phyloP scores from a whole-genome alignment of 1,284 basidiomycete genomes.

The Cryptococcus sp. region DNA sequence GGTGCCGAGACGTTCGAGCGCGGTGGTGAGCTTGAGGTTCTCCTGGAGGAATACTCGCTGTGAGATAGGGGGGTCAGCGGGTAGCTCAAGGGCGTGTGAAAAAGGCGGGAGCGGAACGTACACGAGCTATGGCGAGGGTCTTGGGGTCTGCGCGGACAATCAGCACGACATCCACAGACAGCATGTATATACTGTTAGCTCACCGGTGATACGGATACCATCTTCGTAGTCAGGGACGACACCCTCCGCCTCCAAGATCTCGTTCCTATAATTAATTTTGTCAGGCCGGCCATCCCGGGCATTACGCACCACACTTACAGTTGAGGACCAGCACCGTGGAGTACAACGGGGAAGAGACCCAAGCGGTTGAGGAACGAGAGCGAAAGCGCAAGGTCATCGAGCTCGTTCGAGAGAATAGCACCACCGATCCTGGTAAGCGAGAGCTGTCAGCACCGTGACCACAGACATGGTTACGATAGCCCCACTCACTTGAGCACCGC shows the following conservation, averaged over 20 bases:
- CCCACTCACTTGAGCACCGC: constrained; percentile 72
- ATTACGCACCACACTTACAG: constrained; percentile 49
- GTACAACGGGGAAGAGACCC: constrained; percentile 87
- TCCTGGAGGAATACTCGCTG: constrained; percentile 88
- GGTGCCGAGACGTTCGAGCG: constrained; percentile 86
- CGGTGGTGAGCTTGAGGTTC: constrained; percentile 85
- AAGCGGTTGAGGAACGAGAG: constrained; percentile 91
- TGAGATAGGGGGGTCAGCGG: neutral
- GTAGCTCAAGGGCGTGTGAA: neutral
- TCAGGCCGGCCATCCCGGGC: neutral
- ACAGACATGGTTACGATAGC: neutral
- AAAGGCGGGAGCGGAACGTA: constrained; percentile 12
- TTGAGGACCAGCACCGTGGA: constrained; percentile 93
- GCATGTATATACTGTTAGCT: constrained; percentile 28
- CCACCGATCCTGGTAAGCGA: constrained; percentile 66
- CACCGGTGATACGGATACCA: constrained; percentile 88
- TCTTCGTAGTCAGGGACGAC: constrained; percentile 92
- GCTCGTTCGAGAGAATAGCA: constrained; percentile 76
- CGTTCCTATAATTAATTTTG: constrained; percentile 56
- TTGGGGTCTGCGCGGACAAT: constrained; percentile 63
- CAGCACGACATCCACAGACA: neutral
- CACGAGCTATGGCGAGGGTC: constrained; percentile 83
- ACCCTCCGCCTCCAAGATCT: constrained; percentile 83
- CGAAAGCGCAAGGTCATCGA: constrained; percentile 86
- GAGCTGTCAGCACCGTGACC: neutral